Evolutionary conservation across 306 rosid genomes (phyloP).

Genomic region (Mucuna pruriens): DNA sequence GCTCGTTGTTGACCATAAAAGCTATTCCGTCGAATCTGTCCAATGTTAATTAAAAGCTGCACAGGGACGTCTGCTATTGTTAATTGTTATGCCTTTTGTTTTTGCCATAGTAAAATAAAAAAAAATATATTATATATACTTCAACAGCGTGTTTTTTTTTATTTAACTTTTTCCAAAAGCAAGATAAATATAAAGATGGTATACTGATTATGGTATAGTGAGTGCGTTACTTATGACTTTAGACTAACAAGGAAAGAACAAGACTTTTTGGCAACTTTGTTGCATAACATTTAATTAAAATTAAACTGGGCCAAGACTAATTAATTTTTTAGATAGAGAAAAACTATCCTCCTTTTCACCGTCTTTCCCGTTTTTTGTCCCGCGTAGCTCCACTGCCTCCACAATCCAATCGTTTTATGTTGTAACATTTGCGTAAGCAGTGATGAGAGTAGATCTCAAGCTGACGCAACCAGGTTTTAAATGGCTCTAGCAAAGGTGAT

Average conservation of each 20-base stretch:
- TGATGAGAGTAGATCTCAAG: slow-evolving; percentile 37
- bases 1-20: not conserved
- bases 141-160: not conserved
- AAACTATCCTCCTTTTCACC: not conserved
- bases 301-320: not conserved
- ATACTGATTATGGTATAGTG: too few relatives aligned
- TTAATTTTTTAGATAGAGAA: not conserved
- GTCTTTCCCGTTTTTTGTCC: not conserved
- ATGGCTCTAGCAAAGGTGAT: not conserved
- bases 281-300: not conserved
- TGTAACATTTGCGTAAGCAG: slow-evolving; percentile 39
- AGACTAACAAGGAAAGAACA: not conserved
- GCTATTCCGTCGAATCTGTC: not conserved
- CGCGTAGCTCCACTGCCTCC: not conserved
- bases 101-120: not conserved
- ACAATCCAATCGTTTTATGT: not conserved
- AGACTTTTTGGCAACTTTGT: not conserved
- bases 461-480: slow-evolving; percentile 38
- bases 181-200: not conserved
- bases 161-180: too few relatives aligned
- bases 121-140: not conserved
- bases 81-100: not conserved
- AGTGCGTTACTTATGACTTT: not conserved
- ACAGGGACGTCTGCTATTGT: too few relatives aligned
- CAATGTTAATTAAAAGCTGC: not conserved